phyloP scores from a whole-genome alignment of 2,329 filamentous ascomycete genomes.

The Claviceps humidiphila region DNA sequence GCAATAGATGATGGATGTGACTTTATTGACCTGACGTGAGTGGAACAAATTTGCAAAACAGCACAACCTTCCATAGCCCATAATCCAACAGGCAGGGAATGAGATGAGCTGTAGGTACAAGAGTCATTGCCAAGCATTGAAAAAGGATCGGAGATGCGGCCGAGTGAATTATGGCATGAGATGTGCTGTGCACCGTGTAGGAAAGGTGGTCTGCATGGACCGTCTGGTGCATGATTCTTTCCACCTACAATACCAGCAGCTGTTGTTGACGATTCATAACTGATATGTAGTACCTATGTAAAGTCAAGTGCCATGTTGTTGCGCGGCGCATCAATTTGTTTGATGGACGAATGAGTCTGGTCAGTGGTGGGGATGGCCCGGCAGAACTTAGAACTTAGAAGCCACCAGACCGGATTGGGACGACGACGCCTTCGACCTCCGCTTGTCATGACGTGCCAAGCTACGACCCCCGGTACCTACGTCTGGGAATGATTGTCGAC shows the following conservation, averaged over 20 bases:
- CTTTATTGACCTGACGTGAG: slow-evolving; percentile 2
- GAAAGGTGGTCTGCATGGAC: too few relatives aligned
- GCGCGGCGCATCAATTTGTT: too few relatives aligned
- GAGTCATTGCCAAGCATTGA: not conserved
- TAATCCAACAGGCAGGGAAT: not conserved
- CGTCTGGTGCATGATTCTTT: too few relatives aligned
- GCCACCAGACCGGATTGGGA: too few relatives aligned
- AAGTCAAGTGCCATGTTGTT: too few relatives aligned
- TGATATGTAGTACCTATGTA: too few relatives aligned
- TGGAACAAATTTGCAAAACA: not conserved
- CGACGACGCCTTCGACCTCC: not conserved
- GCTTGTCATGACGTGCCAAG: not conserved
- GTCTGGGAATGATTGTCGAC: not conserved
- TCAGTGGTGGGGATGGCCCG: too few relatives aligned
- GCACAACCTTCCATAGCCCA: not conserved
- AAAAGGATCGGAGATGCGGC: not conserved
- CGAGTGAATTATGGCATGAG: not conserved
- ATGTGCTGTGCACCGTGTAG: not conserved
- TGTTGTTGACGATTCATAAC: too few relatives aligned
- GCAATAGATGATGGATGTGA: not conserved
- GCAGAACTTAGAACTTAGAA: too few relatives aligned
- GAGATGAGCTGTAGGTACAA: not conserved
- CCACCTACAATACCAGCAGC: too few relatives aligned
- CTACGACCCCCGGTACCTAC: not conserved
- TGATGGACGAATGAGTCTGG: too few relatives aligned